These are phyloP conservation scores for Nitzschia sp. DNA, from an alignment of 108 stramenopile genomes.

Conservation along the genomic window DNA sequence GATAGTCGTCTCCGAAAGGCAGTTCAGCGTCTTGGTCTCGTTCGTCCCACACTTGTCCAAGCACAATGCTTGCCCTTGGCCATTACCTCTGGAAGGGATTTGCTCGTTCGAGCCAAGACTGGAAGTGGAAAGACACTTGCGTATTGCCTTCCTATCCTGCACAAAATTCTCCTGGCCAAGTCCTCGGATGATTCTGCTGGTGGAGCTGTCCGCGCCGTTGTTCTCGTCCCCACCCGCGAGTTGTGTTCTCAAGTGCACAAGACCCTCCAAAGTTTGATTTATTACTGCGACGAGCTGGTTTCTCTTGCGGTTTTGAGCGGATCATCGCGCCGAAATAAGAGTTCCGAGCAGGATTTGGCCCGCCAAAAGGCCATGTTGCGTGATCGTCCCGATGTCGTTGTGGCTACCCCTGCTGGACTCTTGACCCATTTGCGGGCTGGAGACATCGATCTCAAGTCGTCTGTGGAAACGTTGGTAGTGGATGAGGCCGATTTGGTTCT, in stretches of 20 bases:
- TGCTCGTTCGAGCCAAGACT: conserved; percentile 92
- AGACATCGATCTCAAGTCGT: conserved; percentile 47
- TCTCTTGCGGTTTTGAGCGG: conserved; percentile 69
- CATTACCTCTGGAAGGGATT: conserved; percentile 83
- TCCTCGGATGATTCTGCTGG: conserved; percentile 17
- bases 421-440: conserved; percentile 70
- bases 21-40: conserved; percentile 69
- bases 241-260: conserved; percentile 87
- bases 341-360: conserved; percentile 46
- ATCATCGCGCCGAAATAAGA: conserved; percentile 35
- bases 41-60: conserved; percentile 83
- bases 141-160: conserved; percentile 89
- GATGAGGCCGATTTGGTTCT: conserved; percentile 99
- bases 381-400: conserved; percentile 73
- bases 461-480: conserved; percentile 88
- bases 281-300: conserved; percentile 90
- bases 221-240: conserved; percentile 97
- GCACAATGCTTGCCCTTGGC: conserved; percentile 82
- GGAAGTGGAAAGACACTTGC: conserved; percentile 97
- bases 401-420: conserved; percentile 76
- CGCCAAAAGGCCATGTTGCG: conserved; percentile 77
- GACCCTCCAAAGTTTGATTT: conserved; percentile 72
- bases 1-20: conserved; percentile 78
- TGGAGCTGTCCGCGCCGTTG: conserved; percentile 64
- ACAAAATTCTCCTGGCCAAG: conserved; percentile 81